Conservation (phyloP, 2,329 filamentous ascomycete species). For the Calonectria ilicicola region DNA sequence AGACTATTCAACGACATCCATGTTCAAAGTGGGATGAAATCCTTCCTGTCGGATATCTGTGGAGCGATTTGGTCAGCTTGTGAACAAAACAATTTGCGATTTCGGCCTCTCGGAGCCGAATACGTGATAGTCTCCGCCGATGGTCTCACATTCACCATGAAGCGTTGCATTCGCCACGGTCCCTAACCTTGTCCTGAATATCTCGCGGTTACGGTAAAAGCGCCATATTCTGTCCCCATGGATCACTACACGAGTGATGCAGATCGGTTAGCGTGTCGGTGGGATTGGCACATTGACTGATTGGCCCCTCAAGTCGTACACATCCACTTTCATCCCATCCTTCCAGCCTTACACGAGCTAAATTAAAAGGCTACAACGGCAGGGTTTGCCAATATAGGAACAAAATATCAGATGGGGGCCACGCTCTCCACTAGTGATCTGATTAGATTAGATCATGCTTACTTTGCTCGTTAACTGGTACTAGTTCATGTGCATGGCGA, state of each 20-base stretch:
- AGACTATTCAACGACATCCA: background rate
- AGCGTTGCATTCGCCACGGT: background rate
- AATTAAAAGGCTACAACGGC: background rate
- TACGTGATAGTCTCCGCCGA: background rate
- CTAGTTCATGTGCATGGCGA: slow-evolving; percentile 10
- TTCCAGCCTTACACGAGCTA: slow-evolving; percentile 21
- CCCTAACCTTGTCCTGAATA: background rate
- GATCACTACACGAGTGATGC: slow-evolving; percentile 10
- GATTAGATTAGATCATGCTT: slow-evolving; percentile 30
- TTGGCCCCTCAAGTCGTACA: slow-evolving; percentile 12
- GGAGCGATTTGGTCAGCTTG: background rate
- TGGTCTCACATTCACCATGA: background rate
- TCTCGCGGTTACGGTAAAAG: background rate
- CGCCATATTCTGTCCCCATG: background rate
- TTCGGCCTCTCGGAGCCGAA: slow-evolving; percentile 20
- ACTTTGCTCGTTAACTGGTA: background rate
- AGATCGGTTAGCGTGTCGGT: background rate
- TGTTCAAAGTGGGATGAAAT: slow-evolving; percentile 2
- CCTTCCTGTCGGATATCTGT: slow-evolving; percentile 5
- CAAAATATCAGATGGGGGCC: slow-evolving; percentile 1
- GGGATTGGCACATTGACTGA: background rate
- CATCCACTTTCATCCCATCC: slow-evolving; percentile 7
- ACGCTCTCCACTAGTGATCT: slow-evolving; percentile 14
- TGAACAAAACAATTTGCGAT: background rate
- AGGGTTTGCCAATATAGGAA: background rate